phyloP scores from a whole-genome alignment of 23 red algal genomes.

The Chondrus crispus region DNA sequence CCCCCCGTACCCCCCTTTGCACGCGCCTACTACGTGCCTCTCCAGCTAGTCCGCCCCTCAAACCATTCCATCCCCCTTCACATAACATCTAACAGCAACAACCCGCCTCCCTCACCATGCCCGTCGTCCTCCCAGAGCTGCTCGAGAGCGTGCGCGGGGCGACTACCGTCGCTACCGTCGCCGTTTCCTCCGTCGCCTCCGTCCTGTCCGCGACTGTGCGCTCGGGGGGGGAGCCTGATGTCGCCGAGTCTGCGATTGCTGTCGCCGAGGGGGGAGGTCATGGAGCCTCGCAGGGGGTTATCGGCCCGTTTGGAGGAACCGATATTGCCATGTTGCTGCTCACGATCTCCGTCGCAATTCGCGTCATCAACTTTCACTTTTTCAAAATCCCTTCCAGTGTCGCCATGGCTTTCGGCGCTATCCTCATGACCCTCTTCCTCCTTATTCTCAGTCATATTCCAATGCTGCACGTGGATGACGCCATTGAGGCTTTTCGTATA shows the following conservation, averaged over 20 bases:
- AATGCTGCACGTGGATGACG: slow-evolving; percentile 12
- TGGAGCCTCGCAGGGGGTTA: background rate
- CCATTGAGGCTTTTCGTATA: slow-evolving; percentile 55
- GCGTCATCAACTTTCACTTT: slow-evolving; percentile 71
- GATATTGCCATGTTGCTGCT: slow-evolving; percentile 75
- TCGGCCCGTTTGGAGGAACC: slow-evolving; percentile 48
- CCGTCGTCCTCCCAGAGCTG: slow-evolving; percentile 32
- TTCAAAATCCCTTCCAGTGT: slow-evolving; percentile 59
- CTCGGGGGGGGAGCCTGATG: background rate
- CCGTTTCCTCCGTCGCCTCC: slow-evolving; percentile 8
- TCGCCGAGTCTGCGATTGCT: no score
- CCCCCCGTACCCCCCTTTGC: background rate
- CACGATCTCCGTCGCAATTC: slow-evolving; percentile 63
- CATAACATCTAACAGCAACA: background rate
- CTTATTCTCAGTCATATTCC: slow-evolving; percentile 64
- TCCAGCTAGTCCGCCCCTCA: background rate
- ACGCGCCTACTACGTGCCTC: background rate
- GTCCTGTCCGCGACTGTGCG: slow-evolving; percentile 19
- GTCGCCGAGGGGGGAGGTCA: background rate
- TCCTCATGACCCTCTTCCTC: slow-evolving; percentile 59
- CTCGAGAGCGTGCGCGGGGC: slow-evolving; percentile 21
- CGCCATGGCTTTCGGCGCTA: slow-evolving; percentile 71
- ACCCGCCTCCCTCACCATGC: background rate
- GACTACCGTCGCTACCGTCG: slow-evolving; percentile 24
- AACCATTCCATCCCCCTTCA: background rate